Conservation (phyloP, 208 protist genomes). For the Wallacemonas sp. region DNA sequence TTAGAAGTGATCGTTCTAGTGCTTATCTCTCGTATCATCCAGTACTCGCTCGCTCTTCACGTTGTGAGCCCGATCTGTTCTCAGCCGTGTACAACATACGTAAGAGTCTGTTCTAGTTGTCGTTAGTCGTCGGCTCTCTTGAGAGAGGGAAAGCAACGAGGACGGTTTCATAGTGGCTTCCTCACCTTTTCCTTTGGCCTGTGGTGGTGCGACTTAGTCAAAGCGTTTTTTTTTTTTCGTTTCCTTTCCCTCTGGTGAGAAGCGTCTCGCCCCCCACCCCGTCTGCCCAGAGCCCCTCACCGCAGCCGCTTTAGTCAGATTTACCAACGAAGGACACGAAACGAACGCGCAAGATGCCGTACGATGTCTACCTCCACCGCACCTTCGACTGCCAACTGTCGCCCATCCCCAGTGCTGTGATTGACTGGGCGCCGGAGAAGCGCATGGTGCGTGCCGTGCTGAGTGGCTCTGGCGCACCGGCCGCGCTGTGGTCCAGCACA, state of each 20-base stretch:
- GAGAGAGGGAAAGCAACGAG: too few species aligned
- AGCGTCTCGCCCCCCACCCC: too few species aligned
- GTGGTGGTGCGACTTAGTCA: neutral
- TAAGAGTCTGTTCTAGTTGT: too few species aligned
- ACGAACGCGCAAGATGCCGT: slow-evolving; percentile 28
- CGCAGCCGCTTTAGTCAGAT: neutral
- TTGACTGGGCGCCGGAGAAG: slow-evolving; percentile 58
- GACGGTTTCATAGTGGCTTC: too few species aligned
- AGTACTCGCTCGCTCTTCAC: neutral
- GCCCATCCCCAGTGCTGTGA: slow-evolving; percentile 41
- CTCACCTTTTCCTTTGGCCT: neutral
- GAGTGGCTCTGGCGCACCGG: neutral
- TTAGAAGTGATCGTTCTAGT: too few species aligned
- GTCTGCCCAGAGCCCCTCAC: neutral
- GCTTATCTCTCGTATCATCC: neutral
- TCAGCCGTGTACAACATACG: too few species aligned
- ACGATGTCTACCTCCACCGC: slow-evolving; percentile 59
- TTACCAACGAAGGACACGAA: slow-evolving; percentile 2
- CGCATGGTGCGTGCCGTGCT: slow-evolving; percentile 22
- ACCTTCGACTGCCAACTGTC: slow-evolving; percentile 82
- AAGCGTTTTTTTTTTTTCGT: slow-evolving; percentile 2
- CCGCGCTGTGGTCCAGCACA: neutral
- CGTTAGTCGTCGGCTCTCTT: too few species aligned
- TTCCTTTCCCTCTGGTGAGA: neutral
- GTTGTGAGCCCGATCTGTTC: neutral